Base-by-base conservation (phyloP, 2,329 filamentous ascomycete genomes). In the Xylaria sp. region DNA sequence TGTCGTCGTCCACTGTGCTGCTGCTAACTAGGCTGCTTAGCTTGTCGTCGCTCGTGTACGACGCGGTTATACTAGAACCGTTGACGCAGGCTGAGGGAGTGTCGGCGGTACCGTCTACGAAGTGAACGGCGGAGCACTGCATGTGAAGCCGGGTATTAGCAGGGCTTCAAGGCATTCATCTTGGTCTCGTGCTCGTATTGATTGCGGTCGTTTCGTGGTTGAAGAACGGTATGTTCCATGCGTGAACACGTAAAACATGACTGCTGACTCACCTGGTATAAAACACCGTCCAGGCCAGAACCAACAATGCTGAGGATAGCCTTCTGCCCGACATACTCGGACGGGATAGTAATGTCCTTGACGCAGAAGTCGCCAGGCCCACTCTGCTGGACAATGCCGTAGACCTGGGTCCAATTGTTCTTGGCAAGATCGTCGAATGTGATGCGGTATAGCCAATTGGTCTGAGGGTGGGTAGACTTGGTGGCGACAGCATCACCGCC, bases 381-480 rank as follows among this genome's bases (percentile, higher is more conserved):
- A 63, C 77, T 85, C 78, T 90, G 87, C 72, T 81, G 76, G 39
- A 88, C 79, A 61, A 87, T 83, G 34, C 84, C 84, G 73, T 83
- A 85, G 59, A 88, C 74, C 74, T 87, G 80, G 30, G 84, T 83
- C 87, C 87, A 90, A 74, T 84, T 84, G 23, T 80, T 78, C 52
- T 75, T 73, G 50, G 81, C 84, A 12, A 80, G 80, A 56, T 79
- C 72, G 72, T 87, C 86, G 23, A 84, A 80, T 13, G 86, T 89
- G 70, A 83, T 85, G 69, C 88, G 87, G 80, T 87, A 86, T 18
- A 90, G 81, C 84, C 83, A 89, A 63, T 81, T 86, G 71, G 81
- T 79, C 75, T 86, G 81, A 3, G 85, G 80, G 73, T 90, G 88
- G 3, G 81, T 82, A 8, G 83, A 80, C 8, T 77, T 78, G 58